These are phyloP conservation scores for Kokia cookei DNA, from an alignment of 441 rosid species.

Conservation along the genomic window DNA sequence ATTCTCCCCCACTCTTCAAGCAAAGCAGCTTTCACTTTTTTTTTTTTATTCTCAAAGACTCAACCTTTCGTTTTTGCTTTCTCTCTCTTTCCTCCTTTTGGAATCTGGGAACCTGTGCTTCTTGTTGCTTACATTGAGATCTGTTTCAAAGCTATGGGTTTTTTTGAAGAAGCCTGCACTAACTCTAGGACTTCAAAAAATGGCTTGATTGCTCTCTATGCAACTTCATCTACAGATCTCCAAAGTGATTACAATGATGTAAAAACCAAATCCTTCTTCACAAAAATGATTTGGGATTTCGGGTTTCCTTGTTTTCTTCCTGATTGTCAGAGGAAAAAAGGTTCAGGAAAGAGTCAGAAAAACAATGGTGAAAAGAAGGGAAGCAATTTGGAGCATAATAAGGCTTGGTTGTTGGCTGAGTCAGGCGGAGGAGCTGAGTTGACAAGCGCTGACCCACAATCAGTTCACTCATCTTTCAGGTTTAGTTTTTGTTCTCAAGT, in stretches of 20 bases:
- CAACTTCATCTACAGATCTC: constrained; percentile 28
- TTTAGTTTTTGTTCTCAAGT: constrained; percentile 85
- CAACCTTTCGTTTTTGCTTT: constrained; percentile 2
- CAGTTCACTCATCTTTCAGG: constrained; percentile 94
- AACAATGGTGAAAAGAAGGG: constrained; percentile 11
- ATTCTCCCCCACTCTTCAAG: constrained; percentile 1
- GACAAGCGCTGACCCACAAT: constrained; percentile 69
- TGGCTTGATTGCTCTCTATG: constrained; percentile 19
- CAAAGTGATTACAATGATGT: constrained; percentile 28
- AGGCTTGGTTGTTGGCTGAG: constrained; percentile 95
- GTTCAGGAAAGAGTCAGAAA: constrained; percentile 15
- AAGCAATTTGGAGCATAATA: constrained; percentile 57
- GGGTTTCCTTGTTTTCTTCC: constrained; percentile 74
- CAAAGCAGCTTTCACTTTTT: background rate
- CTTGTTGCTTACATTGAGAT: constrained; percentile 29
- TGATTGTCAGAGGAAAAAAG: constrained; percentile 15
- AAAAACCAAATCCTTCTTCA: constrained; percentile 32
- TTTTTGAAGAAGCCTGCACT: constrained; percentile 33
- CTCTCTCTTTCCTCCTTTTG: constrained; percentile 11
- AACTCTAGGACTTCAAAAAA: constrained; percentile 25
- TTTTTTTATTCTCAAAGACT: constrained; percentile 11
- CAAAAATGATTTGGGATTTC: constrained; percentile 55
- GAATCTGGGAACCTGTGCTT: constrained; percentile 40
- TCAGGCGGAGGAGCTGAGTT: constrained; percentile 72
- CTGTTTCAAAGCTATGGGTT: constrained; percentile 42